Evolutionary conservation across 306 rosid genomes (phyloP).

Genomic region (Gastrolobium bilobum): DNA sequence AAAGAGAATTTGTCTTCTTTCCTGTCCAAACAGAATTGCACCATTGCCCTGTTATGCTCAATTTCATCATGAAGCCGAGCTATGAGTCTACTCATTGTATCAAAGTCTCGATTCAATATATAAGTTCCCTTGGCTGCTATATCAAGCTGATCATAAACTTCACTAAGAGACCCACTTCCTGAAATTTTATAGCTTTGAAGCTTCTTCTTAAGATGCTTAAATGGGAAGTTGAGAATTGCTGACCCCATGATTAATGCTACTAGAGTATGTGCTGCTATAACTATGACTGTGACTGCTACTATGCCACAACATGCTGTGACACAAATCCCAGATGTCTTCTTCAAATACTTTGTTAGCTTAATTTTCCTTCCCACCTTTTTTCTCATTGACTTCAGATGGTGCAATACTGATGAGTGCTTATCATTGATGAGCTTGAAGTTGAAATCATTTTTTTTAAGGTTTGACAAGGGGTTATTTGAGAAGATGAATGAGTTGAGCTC

Average conservation of each 20-base stretch:
- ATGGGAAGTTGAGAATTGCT: constrained; percentile 46
- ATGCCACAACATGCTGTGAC: constrained; percentile 55
- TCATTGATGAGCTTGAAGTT: constrained; percentile 56
- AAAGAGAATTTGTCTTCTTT: constrained; percentile 52
- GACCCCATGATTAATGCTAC: constrained; percentile 54
- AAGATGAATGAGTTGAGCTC: constrained; percentile 50
- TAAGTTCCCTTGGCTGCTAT: constrained; percentile 70
- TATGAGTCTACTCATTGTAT: constrained; percentile 66
- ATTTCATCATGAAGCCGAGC: constrained; percentile 59
- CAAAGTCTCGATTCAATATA: constrained; percentile 64
- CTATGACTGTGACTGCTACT: constrained; percentile 39
- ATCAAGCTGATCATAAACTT: constrained; percentile 61
- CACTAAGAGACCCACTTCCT: constrained; percentile 44
- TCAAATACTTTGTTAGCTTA: constrained; percentile 48
- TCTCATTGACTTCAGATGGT: constrained; percentile 55
- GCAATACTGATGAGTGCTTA: constrained; percentile 49
- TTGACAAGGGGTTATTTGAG: constrained; percentile 55
- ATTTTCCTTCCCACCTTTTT: constrained; percentile 59
- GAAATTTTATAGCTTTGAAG: constrained; percentile 1
- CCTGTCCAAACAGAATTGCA: constrained; percentile 60
- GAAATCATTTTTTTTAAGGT: constrained; percentile 51
- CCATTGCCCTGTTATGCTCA: constrained; percentile 58
- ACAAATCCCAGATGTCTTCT: constrained; percentile 50
- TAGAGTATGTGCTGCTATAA: constrained; percentile 55
- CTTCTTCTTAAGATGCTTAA: constrained; percentile 46